These are phyloP conservation scores for Naganishia randhawae DNA, from an alignment of 768 basidiomycete genomes.

Conservation along the genomic window DNA sequence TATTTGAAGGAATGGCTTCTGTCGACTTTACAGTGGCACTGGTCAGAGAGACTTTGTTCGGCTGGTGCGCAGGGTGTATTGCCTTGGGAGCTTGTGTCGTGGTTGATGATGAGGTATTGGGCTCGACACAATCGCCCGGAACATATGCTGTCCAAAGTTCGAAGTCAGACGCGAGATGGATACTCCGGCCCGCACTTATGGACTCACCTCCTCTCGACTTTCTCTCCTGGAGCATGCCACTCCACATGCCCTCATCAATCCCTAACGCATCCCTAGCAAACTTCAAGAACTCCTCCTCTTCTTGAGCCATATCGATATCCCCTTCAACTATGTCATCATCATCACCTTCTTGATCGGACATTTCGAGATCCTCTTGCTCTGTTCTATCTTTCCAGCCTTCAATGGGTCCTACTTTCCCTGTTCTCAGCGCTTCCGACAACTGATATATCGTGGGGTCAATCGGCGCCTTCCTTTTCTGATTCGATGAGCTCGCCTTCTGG, in stretches of 20 bases:
- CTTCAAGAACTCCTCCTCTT: conserved; percentile 89
- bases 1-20: not conserved
- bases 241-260: conserved; percentile 83
- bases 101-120: not conserved
- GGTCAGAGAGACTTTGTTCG: not conserved
- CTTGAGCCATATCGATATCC: conserved; percentile 79
- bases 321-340: conserved; percentile 56
- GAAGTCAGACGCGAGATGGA: not conserved
- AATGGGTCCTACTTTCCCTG: conserved; percentile 20
- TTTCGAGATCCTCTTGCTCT: conserved; percentile 26
- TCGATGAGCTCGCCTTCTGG: conserved; percentile 25
- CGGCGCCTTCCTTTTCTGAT: conserved; percentile 20
- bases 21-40: not conserved
- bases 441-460: conserved; percentile 21
- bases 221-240: conserved; percentile 75
- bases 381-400: conserved; percentile 22
- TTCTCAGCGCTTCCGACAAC: conserved; percentile 23
- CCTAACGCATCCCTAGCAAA: conserved; percentile 90
- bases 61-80: not conserved
- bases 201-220: conserved; percentile 73
- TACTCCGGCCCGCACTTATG: not conserved
- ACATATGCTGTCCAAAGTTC: conserved; percentile 28
- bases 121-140: not conserved
- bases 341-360: conserved; percentile 57
- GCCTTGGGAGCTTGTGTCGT: not conserved